A percentile compares a stretch with the other conserved stretches of the same genome.
These are phyloP conservation scores for Hirsutella thompsonii DNA, from an alignment of 2,329 filamentous ascomycete genomes.

Conservation along the genomic window DNA sequence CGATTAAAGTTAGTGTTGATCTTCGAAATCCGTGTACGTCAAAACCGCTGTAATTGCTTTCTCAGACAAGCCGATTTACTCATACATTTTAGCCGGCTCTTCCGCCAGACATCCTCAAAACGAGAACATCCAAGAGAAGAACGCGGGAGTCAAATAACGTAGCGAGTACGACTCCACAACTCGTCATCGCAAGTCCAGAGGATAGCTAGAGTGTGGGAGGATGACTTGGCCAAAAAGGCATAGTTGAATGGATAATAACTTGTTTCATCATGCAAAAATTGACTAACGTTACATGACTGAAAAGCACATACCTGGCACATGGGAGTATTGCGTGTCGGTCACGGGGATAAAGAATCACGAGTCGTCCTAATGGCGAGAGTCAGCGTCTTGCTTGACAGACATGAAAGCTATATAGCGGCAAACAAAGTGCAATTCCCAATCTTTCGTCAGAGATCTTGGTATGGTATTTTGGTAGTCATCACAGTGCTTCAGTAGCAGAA, in stretches of 20 bases:
- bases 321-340: too few species aligned
- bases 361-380: too few species aligned
- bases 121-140: constrained; percentile 31
- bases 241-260: constrained; percentile 68
- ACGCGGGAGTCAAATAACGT: constrained; percentile 50
- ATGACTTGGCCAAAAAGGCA: constrained; percentile 53
- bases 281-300: background rate
- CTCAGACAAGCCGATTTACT: constrained; percentile 56
- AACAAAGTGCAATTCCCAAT: background rate
- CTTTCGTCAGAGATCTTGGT: constrained; percentile 42
- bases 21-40: too few species aligned
- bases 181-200: constrained; percentile 41
- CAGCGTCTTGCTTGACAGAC: too few species aligned
- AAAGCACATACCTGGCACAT: constrained; percentile 6
- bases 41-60: too few species aligned
- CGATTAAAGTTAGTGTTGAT: too few species aligned
- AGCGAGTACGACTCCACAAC: constrained; percentile 58
- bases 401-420: too few species aligned
- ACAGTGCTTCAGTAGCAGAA: constrained; percentile 63
- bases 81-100: constrained; percentile 50
- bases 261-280: constrained; percentile 23
- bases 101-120: constrained; percentile 32
- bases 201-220: constrained; percentile 55
- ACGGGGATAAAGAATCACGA: too few species aligned
- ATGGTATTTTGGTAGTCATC: constrained; percentile 53